Conservation (phyloP, 2,329 filamentous ascomycete species). For the Zymoseptoria ardabiliae region DNA sequence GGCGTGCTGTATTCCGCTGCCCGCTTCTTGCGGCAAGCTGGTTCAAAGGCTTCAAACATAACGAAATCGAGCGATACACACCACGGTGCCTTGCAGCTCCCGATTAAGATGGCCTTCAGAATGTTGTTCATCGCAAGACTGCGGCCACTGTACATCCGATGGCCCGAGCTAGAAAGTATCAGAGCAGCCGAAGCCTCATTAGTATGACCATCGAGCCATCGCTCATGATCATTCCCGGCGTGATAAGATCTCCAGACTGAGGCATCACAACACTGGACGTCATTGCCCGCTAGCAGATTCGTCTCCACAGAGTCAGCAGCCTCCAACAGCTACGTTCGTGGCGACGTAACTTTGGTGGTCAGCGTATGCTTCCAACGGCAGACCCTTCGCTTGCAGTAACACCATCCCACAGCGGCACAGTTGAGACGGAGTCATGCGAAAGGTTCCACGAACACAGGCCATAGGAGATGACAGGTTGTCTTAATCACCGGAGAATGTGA, state of each 20-base stretch:
- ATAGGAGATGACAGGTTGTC: slow-evolving; percentile 1
- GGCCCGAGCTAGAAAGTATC: slow-evolving; percentile 1
- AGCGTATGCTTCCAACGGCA: too few relatives aligned
- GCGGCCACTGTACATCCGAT: slow-evolving; percentile 4
- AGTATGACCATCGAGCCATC: slow-evolving; percentile 4
- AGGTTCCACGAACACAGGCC: slow-evolving; percentile 3
- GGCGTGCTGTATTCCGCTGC: too few relatives aligned
- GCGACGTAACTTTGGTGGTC: too few relatives aligned
- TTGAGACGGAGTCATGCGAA: slow-evolving; percentile 3
- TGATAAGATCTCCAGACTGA: slow-evolving; percentile 4
- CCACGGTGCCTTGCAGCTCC: neutral
- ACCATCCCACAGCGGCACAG: neutral
- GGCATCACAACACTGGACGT: slow-evolving; percentile 1
- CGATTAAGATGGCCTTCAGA: slow-evolving; percentile 1
- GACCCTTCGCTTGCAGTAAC: neutral
- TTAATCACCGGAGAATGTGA: slow-evolving; percentile 3
- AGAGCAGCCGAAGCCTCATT: slow-evolving; percentile 1
- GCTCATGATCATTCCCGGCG: slow-evolving; percentile 1
- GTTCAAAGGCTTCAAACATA: neutral
- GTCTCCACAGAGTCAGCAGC: neutral
- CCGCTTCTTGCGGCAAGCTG: neutral
- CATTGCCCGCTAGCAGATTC: neutral
- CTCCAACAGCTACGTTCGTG: too few relatives aligned
- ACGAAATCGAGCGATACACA: neutral
- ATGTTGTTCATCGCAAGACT: slow-evolving; percentile 4